Evolutionary conservation across 169 alveolate genomes (phyloP), one percentile per base, ranked within the genome.

Genomic region (Babesia caballi): DNA sequence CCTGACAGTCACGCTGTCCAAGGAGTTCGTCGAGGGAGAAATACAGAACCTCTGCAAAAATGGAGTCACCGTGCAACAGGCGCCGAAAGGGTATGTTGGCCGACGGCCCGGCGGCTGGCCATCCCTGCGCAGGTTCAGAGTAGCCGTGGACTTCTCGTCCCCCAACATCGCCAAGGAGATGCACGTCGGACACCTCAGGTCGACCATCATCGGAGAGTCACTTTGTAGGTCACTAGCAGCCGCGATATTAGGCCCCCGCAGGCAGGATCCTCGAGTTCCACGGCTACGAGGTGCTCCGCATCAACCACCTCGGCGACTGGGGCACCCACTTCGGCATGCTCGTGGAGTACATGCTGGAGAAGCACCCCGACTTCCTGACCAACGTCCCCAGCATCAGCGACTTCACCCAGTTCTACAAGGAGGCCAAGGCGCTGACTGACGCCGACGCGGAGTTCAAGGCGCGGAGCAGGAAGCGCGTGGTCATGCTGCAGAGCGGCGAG

Each of bases 301-400:
- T 96, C 27, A 97, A 97, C 73, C 99, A 97, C 82, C 88, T 97
- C 38, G 99, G 99, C 8, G 99, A 98, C 85, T 97, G 99, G 99
- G 99, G 99, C 23, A 98, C 99, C 21, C 98, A 98, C 74, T 97
- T 97, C 82, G 99, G 99, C 17, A 97, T 97, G 99, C 93, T 96
- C 4, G 94, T 97, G 70, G 96, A 95, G 65, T 94, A 95, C 86
- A 68, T 78, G 83, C 95, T 80, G 54, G 90, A 82, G 36, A 90
- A 91, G 42, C 94, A 92, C 74, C 99, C 99, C 6, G 95, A 96
- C 82, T 96, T 91, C 72, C 68, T 93, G 60, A 91, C 87, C 17
- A 88, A 94, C 61, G 88, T 91, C 51, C 98, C 98, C 51, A 96
- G 93, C 80, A 88, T 98, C 47, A 93, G 95, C 32, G 99, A 96